Conservation (phyloP, 2,329 filamentous ascomycete genomes). For the Xylariaceae sp. region DNA sequence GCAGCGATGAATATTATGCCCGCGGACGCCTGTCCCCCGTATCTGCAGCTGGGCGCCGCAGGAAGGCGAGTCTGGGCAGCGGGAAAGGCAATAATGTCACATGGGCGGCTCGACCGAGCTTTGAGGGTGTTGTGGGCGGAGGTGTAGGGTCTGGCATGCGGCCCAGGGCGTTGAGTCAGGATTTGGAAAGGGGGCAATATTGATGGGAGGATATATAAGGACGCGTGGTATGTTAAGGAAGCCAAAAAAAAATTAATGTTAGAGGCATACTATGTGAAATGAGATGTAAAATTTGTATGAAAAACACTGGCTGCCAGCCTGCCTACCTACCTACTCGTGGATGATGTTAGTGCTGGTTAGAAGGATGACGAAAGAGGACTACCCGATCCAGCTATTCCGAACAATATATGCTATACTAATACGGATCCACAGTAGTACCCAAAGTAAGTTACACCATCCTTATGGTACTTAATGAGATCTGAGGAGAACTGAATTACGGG, state of each 20-base stretch:
- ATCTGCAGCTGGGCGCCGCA: not conserved
- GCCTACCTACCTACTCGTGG: too few relatives aligned
- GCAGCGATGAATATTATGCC: constrained; percentile 15
- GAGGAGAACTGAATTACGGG: not conserved
- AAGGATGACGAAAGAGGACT: too few relatives aligned
- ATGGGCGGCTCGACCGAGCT: constrained; percentile 19
- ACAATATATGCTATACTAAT: too few relatives aligned
- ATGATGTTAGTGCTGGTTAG: too few relatives aligned
- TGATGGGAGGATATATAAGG: not conserved
- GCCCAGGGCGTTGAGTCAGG: constrained; percentile 5
- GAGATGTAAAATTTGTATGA: too few relatives aligned
- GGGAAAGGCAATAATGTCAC: constrained; percentile 40
- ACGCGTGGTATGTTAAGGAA: not conserved
- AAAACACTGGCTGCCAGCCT: too few relatives aligned
- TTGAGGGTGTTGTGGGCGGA: constrained; percentile 2
- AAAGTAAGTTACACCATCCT: too few relatives aligned
- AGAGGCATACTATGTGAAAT: not conserved
- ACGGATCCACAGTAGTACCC: too few relatives aligned
- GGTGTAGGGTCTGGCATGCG: not conserved
- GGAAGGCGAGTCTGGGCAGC: constrained; percentile 17
- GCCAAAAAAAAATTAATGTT: not conserved
- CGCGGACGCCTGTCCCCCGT: constrained; percentile 15
- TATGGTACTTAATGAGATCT: not conserved
- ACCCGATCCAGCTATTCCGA: too few relatives aligned
- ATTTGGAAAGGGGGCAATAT: constrained; percentile 28